phyloP scores from a whole-genome alignment of 2,329 filamentous ascomycete species.

The Xylariaceae sp. region DNA sequence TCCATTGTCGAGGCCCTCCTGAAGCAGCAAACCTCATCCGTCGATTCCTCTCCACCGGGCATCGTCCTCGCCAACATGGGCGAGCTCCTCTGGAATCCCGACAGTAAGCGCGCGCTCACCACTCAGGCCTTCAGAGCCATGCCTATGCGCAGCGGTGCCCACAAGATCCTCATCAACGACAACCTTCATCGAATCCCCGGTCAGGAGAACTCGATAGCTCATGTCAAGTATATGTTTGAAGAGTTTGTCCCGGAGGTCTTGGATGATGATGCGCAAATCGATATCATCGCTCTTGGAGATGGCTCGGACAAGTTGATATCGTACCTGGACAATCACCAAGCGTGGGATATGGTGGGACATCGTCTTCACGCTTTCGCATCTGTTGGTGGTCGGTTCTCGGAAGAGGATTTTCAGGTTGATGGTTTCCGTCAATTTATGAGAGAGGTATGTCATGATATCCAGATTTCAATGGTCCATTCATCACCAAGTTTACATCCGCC shows the following conservation, averaged over 20 bases:
- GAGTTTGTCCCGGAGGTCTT: conserved; percentile 51
- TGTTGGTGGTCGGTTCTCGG: conserved; percentile 43
- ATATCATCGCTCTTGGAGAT: conserved; percentile 67
- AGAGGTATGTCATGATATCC: conserved; percentile 37
- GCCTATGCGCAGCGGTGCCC: conserved; percentile 58
- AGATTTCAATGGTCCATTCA: no score
- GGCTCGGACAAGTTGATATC: conserved; percentile 53
- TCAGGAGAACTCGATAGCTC: conserved; percentile 52
- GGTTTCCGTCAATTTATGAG: conserved; percentile 46
- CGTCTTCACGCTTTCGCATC: conserved; percentile 46
- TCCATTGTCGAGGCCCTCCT: conserved; percentile 51
- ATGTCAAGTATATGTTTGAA: conserved; percentile 64
- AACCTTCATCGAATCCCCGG: conserved; percentile 57
- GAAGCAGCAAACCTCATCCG: conserved; percentile 32
- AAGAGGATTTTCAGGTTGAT: conserved; percentile 37
- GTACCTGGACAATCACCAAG: conserved; percentile 53
- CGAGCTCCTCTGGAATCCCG: conserved; percentile 70
- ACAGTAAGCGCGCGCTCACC: conserved; percentile 55
- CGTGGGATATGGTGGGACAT: conserved; percentile 42
- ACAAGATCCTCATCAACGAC: conserved; percentile 48
- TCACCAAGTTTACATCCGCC: background rate
- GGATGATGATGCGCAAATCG: conserved; percentile 49
- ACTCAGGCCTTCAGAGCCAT: conserved; percentile 50
- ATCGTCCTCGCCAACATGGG: conserved; percentile 75
- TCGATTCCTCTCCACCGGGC: conserved; percentile 42